Conservation (phyloP, 1,284 basidiomycete species). For the Malassezia sympodialis region DNA sequence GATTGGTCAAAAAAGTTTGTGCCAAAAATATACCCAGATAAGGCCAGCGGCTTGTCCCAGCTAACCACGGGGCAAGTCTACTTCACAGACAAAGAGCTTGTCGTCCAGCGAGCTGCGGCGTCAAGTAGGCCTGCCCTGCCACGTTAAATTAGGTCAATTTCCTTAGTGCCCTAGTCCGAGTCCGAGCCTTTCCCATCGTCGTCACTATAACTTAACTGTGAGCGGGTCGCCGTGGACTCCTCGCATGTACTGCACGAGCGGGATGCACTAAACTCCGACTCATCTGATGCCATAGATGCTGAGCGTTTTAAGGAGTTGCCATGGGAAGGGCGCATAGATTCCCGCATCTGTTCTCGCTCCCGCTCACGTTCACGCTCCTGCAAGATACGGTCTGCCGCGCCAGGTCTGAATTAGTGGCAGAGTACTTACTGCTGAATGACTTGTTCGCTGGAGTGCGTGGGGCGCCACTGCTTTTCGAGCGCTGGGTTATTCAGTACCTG, state of each 20-base stretch:
- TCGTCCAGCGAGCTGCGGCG: too few species aligned
- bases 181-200: not conserved
- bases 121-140: too few species aligned
- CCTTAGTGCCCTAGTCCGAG: too few species aligned
- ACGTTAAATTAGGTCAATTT: too few species aligned
- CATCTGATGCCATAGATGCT: not conserved
- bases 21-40: not conserved
- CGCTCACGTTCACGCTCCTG: not conserved
- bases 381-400: conserved; percentile 2
- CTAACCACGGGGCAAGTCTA: not conserved
- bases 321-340: not conserved
- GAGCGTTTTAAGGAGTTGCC: not conserved
- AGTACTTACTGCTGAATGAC: not conserved
- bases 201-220: not conserved
- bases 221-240: not conserved
- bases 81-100: not conserved
- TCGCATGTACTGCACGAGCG: conserved; percentile 7
- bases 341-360: not conserved
- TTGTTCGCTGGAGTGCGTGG: not conserved
- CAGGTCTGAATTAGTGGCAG: not conserved
- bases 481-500: conserved; percentile 11
- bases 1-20: not conserved
- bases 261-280: not conserved
- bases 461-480: not conserved
- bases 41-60: not conserved